Percentiles rank a stretch among this genome's conserved stretches.
Conservation (phyloP, 2,329 filamentous ascomycete species). For the Claviceps monticola region DNA sequence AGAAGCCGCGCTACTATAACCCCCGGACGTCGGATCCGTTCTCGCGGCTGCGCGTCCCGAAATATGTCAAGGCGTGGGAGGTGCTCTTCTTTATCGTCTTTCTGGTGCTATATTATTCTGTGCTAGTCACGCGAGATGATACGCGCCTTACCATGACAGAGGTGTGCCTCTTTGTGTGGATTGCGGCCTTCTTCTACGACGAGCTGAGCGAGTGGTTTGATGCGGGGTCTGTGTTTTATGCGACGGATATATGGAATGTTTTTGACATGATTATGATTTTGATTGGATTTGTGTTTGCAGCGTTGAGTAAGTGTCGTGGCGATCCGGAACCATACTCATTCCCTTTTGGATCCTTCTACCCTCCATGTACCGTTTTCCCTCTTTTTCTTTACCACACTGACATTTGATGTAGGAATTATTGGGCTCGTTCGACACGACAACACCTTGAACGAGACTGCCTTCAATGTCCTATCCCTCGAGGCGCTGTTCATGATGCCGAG, state of each 20-base stretch:
- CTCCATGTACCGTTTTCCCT: neutral
- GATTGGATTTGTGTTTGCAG: slow-evolving; percentile 56
- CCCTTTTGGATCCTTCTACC: neutral
- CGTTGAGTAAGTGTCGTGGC: slow-evolving; percentile 43
- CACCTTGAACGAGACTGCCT: slow-evolving; percentile 60
- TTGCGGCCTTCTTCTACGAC: slow-evolving; percentile 77
- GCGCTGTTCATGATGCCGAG: slow-evolving; percentile 82
- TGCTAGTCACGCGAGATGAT: slow-evolving; percentile 60
- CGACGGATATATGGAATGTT: slow-evolving; percentile 68
- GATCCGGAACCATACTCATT: neutral
- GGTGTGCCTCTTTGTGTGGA: slow-evolving; percentile 67
- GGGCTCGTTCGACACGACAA: slow-evolving; percentile 35
- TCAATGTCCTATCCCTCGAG: slow-evolving; percentile 80
- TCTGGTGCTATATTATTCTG: slow-evolving; percentile 71
- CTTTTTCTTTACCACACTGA: neutral
- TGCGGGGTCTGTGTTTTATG: slow-evolving; percentile 75
- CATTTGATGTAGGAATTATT: slow-evolving; percentile 16
- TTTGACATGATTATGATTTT: slow-evolving; percentile 63
- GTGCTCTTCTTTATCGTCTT: slow-evolving; percentile 68
- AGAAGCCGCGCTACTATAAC: slow-evolving; percentile 67
- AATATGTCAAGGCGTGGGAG: slow-evolving; percentile 76
- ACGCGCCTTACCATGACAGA: slow-evolving; percentile 54
- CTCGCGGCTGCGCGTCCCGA: slow-evolving; percentile 61
- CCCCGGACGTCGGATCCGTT: slow-evolving; percentile 53
- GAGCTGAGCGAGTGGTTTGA: slow-evolving; percentile 75